Conservation (phyloP, 2,329 filamentous ascomycete species). For the Verticillium nonalfalfae region DNA sequence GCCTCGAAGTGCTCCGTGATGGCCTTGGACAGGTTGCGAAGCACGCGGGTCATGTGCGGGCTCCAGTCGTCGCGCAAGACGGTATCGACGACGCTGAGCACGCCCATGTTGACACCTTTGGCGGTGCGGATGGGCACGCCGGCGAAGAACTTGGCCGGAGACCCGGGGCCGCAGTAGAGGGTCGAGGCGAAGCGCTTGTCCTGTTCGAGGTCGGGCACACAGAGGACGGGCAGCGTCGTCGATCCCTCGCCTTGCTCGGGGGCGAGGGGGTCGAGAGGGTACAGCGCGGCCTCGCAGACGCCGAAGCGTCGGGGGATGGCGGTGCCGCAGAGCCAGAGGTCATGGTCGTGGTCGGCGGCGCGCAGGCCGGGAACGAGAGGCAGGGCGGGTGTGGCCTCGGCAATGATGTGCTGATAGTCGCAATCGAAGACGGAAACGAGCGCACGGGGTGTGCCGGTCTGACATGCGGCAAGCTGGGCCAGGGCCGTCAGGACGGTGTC, state of each 20-base stretch:
- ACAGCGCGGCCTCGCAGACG: slow-evolving; percentile 21
- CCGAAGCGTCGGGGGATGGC: slow-evolving; percentile 20
- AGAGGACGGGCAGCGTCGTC: slow-evolving; percentile 21
- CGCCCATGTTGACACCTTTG: slow-evolving; percentile 35
- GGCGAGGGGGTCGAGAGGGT: background rate
- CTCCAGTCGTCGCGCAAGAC: slow-evolving; percentile 19
- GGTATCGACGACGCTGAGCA: slow-evolving; percentile 26
- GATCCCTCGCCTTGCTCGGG: background rate
- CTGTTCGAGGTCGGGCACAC: slow-evolving; percentile 24
- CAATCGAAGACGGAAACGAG: slow-evolving; percentile 46
- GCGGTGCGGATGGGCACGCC: slow-evolving; percentile 34
- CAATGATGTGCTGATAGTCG: slow-evolving; percentile 40
- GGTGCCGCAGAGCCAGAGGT: slow-evolving; percentile 19
- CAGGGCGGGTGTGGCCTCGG: slow-evolving; percentile 38
- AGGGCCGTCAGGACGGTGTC: slow-evolving; percentile 39
- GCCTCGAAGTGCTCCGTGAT: slow-evolving; percentile 31
- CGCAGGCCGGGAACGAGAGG: slow-evolving; percentile 22
- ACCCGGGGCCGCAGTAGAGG: slow-evolving; percentile 17
- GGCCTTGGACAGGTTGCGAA: slow-evolving; percentile 23
- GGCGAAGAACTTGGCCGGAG: slow-evolving; percentile 28
- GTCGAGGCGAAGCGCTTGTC: slow-evolving; percentile 22
- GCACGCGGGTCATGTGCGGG: slow-evolving; percentile 15
- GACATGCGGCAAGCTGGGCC: slow-evolving; percentile 39
- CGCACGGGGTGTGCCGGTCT: slow-evolving; percentile 28
- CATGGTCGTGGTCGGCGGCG: slow-evolving; percentile 11